A percentile compares a stretch with the other conserved stretches of the same genome.
These are phyloP conservation scores for barrel medic (Medicago truncatula) DNA, from an alignment of 306 rosid species.

Conservation along the genomic window DNA sequence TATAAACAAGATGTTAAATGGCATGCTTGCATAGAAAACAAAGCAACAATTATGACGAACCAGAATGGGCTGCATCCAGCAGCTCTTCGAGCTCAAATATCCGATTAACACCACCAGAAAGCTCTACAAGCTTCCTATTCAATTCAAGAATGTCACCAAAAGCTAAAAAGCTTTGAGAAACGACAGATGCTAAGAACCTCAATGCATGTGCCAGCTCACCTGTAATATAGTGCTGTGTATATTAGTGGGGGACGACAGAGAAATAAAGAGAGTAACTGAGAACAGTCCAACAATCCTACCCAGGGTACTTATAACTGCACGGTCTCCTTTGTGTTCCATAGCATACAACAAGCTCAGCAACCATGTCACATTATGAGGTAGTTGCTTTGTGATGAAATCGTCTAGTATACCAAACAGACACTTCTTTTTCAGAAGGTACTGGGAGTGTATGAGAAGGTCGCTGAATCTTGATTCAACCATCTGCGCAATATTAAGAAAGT, in stretches of 20 bases:
- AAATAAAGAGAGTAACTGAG: constrained; percentile 14
- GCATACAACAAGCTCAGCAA: constrained; percentile 95
- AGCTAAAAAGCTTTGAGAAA: constrained; percentile 98
- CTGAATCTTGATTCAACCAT: constrained; percentile 93
- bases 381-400: constrained; percentile 95
- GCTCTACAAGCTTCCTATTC: constrained; percentile 87
- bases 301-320: constrained; percentile 80
- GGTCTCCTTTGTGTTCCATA: constrained; percentile 87
- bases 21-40: background rate
- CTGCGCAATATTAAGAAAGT: constrained; percentile 55
- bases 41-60: constrained; percentile 49
- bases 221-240: constrained; percentile 41
- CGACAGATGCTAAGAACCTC: constrained; percentile 98
- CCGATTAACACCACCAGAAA: constrained; percentile 89
- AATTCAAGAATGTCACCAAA: constrained; percentile 97
- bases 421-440: constrained; percentile 74
- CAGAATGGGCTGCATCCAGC: constrained; percentile 83
- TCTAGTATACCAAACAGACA: constrained; percentile 92
- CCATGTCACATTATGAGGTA: constrained; percentile 99
- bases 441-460: constrained; percentile 83
- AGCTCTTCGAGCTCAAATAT: constrained; percentile 96
- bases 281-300: constrained; percentile 58
- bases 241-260: constrained; percentile 30
- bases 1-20: constrained; percentile 11
- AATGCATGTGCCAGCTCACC: constrained; percentile 99